Percentiles rank a stretch among this genome's conserved stretches.
Evolutionary conservation across 139 green algal genomes (phyloP).

Genomic region (Pseudopediastrum boryanum): DNA sequence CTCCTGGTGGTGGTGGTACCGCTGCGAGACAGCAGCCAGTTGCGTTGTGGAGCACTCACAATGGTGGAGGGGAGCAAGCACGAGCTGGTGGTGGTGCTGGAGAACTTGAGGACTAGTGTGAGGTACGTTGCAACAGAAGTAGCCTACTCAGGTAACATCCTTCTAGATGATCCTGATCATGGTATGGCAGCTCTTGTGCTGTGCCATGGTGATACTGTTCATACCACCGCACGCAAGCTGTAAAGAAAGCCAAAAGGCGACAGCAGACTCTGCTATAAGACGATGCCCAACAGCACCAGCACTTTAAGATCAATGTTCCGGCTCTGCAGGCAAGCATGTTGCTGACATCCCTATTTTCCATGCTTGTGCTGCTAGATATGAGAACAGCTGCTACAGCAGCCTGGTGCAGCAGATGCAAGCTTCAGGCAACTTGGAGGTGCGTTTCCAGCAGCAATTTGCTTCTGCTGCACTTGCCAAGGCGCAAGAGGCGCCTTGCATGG

Average conservation of each 20-base stretch:
- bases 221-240: too few relatives aligned
- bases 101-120: conserved; percentile 14
- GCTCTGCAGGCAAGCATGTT: too few relatives aligned
- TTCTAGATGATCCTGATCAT: neutral
- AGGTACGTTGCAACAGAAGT: conserved; percentile 14
- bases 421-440: conserved; percentile 26
- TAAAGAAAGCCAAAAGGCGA: too few relatives aligned
- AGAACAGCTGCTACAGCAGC: conserved; percentile 46
- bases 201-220: too few relatives aligned
- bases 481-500: conserved; percentile 17
- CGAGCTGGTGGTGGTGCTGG: conserved; percentile 19
- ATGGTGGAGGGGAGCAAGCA: neutral
- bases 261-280: too few relatives aligned
- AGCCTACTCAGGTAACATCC: neutral
- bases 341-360: neutral
- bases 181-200: neutral
- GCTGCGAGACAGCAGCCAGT: neutral
- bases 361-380: conserved; percentile 32
- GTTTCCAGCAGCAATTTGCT: conserved; percentile 25
- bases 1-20: conserved; percentile 25
- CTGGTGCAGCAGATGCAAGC: conserved; percentile 37
- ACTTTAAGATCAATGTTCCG: too few relatives aligned
- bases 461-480: neutral
- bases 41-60: neutral
- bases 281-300: too few relatives aligned